Conservation (phyloP, 371 early-diverging fungal genomes). For the Mucor piriformis region DNA sequence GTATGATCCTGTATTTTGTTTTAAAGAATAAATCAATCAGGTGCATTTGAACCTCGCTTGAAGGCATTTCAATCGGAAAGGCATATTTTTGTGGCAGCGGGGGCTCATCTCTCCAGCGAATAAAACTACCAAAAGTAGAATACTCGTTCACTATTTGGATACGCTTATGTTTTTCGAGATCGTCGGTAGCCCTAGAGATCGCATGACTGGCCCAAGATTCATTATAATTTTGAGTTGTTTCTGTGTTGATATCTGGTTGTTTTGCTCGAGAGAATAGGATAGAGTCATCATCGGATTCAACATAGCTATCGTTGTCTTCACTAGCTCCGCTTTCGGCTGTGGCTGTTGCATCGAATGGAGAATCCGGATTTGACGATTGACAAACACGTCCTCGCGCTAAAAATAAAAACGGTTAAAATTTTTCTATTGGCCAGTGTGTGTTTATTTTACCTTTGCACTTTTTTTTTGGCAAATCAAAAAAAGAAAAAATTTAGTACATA, state of each 20-base stretch:
- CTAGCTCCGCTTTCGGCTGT: neutral
- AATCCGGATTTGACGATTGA: neutral
- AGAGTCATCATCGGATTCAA: slow-evolving; percentile 22
- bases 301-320: slow-evolving; percentile 2
- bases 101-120: slow-evolving; percentile 27
- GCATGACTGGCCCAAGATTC: slow-evolving; percentile 5
- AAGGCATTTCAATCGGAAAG: slow-evolving; percentile 34
- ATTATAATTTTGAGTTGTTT: neutral
- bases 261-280: slow-evolving; percentile 21
- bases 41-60: slow-evolving; percentile 29
- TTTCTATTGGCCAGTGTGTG: neutral
- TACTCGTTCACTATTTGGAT: neutral
- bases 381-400: too few species aligned
- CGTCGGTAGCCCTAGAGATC: neutral
- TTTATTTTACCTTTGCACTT: slow-evolving; percentile 30
- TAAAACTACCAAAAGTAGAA: slow-evolving; percentile 16
- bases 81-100: slow-evolving; percentile 29
- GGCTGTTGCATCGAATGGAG: neutral
- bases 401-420: neutral
- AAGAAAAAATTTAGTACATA: neutral
- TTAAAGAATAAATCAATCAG: slow-evolving; percentile 34
- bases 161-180: neutral
- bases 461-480: neutral
- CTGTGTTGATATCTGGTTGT: slow-evolving; percentile 1
- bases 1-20: slow-evolving; percentile 10